Base-by-base conservation (phyloP, 495 filamentous ascomycete species). In the Halenospora varia region DNA sequence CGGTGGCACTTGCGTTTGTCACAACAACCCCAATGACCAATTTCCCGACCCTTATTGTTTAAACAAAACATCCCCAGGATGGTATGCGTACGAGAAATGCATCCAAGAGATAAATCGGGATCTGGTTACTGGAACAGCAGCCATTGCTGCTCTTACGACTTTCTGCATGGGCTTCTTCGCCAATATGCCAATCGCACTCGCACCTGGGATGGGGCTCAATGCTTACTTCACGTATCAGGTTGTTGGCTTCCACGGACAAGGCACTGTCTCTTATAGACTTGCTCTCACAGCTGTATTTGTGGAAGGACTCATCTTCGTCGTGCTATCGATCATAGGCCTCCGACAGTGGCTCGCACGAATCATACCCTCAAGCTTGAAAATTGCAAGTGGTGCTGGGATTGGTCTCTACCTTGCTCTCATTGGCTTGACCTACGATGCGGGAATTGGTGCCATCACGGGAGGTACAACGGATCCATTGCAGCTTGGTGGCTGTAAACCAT, bases 171-270 rank as follows among this genome's bases (percentile, higher is more conserved):
- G 89, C 8, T 69, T 92, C 0, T 82, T 88, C 54, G 82, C 88
- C 48, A 70, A 73, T 53, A 81, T 86, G 60, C 89, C 89, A 2
- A 86, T 93, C 48, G 84, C 83, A 4, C 73, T 92, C 49, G 89
- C 88, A 3, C 89, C 89, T 11, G 89, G 89, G 25, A 90, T 92
- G 88, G 89, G 89, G 15, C 60, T 93, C 53, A 93, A 93, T 65
- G 88, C 88, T 2, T 92, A 92, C 67, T 92, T 93, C 56, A 79
- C 89, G 10, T 93, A 87, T 66, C 88, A 87, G 24, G 88, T 93
- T 41, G 89, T 93, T 41, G 89, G 89, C 17, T 78, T 72, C 45
- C 83, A 92, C 62, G 89, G 89, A 2, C 68, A 66, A 2, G 88
- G 87, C 2, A 67, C 76, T 44, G 83, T 92, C 22, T 79, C 87